Evolutionary conservation across 371 early-diverging fungal species (phyloP).

Genomic region (Encephalitozoon romaleae): DNA sequence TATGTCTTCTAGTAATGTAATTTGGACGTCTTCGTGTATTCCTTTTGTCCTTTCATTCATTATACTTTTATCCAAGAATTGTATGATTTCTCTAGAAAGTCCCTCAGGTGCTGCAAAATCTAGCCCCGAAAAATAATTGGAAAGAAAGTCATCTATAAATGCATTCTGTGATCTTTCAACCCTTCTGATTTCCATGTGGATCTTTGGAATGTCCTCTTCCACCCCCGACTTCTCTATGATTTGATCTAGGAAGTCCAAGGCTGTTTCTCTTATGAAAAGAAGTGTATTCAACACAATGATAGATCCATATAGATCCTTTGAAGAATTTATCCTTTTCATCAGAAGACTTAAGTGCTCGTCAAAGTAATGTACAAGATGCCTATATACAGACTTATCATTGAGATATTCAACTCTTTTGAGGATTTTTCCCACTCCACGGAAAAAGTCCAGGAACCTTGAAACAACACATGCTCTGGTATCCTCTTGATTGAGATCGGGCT

Average conservation of each 20-base stretch:
- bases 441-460: constrained; percentile 33
- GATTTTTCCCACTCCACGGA: constrained; percentile 29
- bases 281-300: constrained; percentile 24
- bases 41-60: constrained; percentile 7
- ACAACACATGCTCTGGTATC: constrained; percentile 31
- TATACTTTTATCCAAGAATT: constrained; percentile 9
- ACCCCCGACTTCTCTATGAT: not conserved
- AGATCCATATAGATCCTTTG: not conserved
- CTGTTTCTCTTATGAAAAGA: constrained; percentile 30
- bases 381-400: constrained; percentile 22
- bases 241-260: not conserved
- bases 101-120: not conserved
- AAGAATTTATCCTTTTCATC: not conserved
- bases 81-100: constrained; percentile 24
- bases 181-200: not conserved
- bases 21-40: constrained; percentile 24
- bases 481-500: constrained; percentile 5
- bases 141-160: constrained; percentile 1
- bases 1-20: constrained; percentile 23
- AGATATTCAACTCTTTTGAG: constrained; percentile 28
- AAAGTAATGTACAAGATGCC: constrained; percentile 2
- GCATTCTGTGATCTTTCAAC: not conserved
- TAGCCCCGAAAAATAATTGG: not conserved
- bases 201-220: not conserved
- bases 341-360: constrained; percentile 1